A percentile compares a stretch with the other conserved stretches of the same genome.
These are phyloP conservation scores for Ophiostoma tasmaniense DNA, from an alignment of 2,329 filamentous ascomycete species.

Conservation along the genomic window DNA sequence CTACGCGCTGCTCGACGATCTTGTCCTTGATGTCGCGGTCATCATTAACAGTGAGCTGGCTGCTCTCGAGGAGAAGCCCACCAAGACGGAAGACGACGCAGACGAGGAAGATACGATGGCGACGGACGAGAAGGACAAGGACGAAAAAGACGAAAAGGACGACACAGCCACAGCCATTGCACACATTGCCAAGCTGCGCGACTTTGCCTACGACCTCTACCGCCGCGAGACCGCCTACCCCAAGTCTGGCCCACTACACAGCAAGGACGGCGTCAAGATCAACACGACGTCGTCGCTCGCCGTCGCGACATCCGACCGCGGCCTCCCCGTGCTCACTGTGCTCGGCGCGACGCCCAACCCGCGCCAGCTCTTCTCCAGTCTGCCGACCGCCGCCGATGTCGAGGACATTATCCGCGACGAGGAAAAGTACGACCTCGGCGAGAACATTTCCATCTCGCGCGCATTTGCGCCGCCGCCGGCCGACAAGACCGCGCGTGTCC, in stretches of 20 bases:
- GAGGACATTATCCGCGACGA: conserved; percentile 42
- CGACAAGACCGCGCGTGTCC: conserved; percentile 43
- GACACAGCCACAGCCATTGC: conserved; percentile 31
- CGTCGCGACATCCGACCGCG: conserved; percentile 29
- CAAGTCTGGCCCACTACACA: conserved; percentile 26
- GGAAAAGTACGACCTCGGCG: conserved; percentile 15
- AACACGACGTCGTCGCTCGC: not conserved
- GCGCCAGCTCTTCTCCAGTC: conserved; percentile 77
- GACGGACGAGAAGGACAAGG: not conserved
- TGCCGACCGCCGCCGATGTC: conserved; percentile 48
- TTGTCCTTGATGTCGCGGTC: conserved; percentile 47
- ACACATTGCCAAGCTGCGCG: conserved; percentile 49
- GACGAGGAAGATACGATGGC: no score
- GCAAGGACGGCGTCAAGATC: conserved; percentile 6
- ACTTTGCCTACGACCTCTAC: conserved; percentile 54
- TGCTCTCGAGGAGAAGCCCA: conserved; percentile 33
- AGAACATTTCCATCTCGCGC: conserved; percentile 55
- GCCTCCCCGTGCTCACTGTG: conserved; percentile 58
- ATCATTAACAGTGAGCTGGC: conserved; percentile 32
- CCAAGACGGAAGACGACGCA: not conserved
- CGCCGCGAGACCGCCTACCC: conserved; percentile 51
- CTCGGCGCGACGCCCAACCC: conserved; percentile 66
- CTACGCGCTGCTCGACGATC: conserved; percentile 56
- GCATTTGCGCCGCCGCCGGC: conserved; percentile 42
- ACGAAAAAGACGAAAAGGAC: conserved; percentile 12